Evolutionary conservation across 2,329 filamentous ascomycete species (phyloP).

Genomic region (Waltergamsia citrina): DNA sequence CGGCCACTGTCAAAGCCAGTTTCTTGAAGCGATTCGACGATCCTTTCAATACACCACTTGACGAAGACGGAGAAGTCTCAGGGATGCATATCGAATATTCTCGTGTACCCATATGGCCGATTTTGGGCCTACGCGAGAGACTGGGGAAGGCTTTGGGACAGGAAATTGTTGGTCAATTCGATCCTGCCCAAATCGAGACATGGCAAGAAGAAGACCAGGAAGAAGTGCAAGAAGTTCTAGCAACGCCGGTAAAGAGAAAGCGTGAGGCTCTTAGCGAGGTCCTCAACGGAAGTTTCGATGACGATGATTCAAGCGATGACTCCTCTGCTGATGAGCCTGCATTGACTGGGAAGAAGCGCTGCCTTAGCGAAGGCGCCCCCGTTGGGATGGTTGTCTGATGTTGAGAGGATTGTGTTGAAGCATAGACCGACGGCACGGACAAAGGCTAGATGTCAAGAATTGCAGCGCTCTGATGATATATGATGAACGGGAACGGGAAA

Average conservation of each 20-base stretch:
- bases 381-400: conserved; percentile 19
- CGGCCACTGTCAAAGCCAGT: conserved; percentile 33
- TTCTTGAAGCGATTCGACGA: conserved; percentile 41
- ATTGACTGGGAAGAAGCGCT: conserved; percentile 21
- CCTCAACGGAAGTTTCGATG: conserved; percentile 29
- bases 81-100: conserved; percentile 37
- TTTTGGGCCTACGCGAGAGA: conserved; percentile 44
- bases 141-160: conserved; percentile 42
- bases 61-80: conserved; percentile 1
- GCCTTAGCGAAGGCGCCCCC: conserved; percentile 17
- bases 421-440: too few species aligned
- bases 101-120: conserved; percentile 43
- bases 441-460: too few species aligned
- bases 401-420: too few species aligned
- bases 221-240: conserved; percentile 13
- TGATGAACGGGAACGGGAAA: too few species aligned
- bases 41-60: conserved; percentile 28
- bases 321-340: conserved; percentile 16
- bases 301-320: conserved; percentile 2
- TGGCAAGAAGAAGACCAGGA: conserved; percentile 28
- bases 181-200: conserved; percentile 31
- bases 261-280: conserved; percentile 25
- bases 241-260: too few species aligned
- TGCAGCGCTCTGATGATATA: too few species aligned
- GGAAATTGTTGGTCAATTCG: conserved; percentile 35